Percentiles rank a stretch among this genome's conserved stretches.
Conservation (phyloP, 768 basidiomycete genomes). For the Floccularia luteovirens region DNA sequence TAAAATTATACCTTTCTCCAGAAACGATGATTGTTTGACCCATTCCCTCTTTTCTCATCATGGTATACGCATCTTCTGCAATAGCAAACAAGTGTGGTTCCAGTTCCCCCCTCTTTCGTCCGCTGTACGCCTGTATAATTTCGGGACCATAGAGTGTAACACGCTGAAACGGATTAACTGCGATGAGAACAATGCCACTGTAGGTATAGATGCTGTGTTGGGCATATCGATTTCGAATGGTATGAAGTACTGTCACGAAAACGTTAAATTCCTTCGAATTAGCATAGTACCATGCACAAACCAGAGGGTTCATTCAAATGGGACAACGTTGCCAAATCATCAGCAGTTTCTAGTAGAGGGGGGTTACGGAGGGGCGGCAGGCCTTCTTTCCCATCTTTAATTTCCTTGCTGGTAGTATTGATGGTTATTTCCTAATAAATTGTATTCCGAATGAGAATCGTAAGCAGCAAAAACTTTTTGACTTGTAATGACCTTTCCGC, state of each 20-base stretch:
- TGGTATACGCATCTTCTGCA: conserved; percentile 97
- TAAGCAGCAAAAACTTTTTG: conserved; percentile 7
- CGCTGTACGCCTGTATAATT: conserved; percentile 95
- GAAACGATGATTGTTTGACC: conserved; percentile 99
- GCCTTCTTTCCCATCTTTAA: conserved; percentile 70
- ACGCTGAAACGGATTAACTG: conserved; percentile 97
- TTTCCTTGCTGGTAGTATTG: conserved; percentile 72
- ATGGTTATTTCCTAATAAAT: conserved; percentile 73
- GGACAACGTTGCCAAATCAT: conserved; percentile 96
- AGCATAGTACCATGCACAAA: conserved; percentile 22
- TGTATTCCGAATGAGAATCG: no score
- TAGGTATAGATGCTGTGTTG: conserved; percentile 99
- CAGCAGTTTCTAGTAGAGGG: conserved; percentile 91
- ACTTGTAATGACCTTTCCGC: conserved; percentile 64
- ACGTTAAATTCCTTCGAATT: conserved; percentile 2
- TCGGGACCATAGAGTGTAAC: conserved; percentile 96
- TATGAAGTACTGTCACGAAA: conserved; percentile 71
- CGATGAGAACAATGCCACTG: conserved; percentile 97
- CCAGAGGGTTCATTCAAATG: conserved; percentile 98
- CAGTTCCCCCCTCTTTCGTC: conserved; percentile 85
- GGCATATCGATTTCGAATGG: conserved; percentile 93
- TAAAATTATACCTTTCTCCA: conserved; percentile 78
- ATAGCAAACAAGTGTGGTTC: conserved; percentile 99
- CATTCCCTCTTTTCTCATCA: conserved; percentile 88
- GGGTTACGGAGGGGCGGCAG: conserved; percentile 95